phyloP scores from a whole-genome alignment of 352 stramenopile species.

The Phytophthora ramorum region DNA sequence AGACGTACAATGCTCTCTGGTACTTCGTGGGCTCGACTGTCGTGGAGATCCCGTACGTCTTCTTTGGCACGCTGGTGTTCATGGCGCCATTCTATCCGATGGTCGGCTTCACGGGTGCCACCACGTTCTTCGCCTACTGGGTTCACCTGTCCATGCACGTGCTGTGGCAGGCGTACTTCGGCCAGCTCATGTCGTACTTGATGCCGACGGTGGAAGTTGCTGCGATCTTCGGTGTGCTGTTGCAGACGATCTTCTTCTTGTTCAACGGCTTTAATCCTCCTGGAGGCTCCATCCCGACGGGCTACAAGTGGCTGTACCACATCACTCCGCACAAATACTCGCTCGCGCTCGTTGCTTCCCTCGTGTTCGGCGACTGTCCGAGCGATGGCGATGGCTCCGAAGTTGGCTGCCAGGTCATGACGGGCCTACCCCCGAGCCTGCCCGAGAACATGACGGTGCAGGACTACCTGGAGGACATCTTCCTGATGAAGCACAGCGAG shows the following conservation, averaged over 20 bases:
- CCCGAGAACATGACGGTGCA: conserved; percentile 33
- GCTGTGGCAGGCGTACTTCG: conserved; percentile 44
- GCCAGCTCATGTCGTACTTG: conserved; percentile 36
- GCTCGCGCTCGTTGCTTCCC: neutral
- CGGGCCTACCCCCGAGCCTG: conserved; percentile 7
- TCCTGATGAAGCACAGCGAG: conserved; percentile 15
- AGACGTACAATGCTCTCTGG: conserved; percentile 32
- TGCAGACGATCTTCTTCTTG: conserved; percentile 3
- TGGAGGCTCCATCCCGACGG: neutral
- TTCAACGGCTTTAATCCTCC: conserved; percentile 10
- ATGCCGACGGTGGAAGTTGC: conserved; percentile 16
- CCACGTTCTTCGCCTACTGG: conserved; percentile 67
- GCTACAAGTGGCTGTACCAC: conserved; percentile 15
- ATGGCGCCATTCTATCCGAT: conserved; percentile 30
- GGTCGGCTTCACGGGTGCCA: conserved; percentile 26
- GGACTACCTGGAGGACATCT: conserved; percentile 35
- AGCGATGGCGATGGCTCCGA: conserved; percentile 3
- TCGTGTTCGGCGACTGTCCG: conserved; percentile 8
- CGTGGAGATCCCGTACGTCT: conserved; percentile 26
- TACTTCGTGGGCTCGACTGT: conserved; percentile 27
- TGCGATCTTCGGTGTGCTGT: conserved; percentile 4
- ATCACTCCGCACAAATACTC: conserved; percentile 10
- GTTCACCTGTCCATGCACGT: conserved; percentile 44
- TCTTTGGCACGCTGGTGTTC: conserved; percentile 19
- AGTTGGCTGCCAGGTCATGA: conserved; percentile 11